Evolutionary conservation across 2,329 filamentous ascomycete species (phyloP), one percentile per base, ranked within the genome.

Genomic region (Pseudogymnoascus sp.): DNA sequence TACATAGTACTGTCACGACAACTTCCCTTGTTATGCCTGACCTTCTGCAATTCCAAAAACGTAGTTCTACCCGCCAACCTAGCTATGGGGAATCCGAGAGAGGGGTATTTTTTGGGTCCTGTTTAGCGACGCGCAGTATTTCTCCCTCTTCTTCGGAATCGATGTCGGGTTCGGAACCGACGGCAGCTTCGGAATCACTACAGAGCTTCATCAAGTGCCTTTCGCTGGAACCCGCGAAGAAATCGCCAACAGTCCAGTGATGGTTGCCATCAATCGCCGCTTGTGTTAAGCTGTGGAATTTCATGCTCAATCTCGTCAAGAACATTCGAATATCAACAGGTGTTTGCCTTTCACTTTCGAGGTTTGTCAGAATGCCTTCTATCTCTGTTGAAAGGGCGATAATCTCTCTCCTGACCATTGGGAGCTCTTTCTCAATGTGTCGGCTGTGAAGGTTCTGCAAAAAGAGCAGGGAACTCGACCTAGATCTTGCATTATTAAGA

Each of bases 391-490:
- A 38, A 0, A 42, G 62, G 0, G 63, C 66, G 33, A 64, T 69
- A 40, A 71, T 69, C 38, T 72, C 71, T 5, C 63, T 59, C 8
- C 64, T 65, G 10, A 72, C 67, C n/a, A 67, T 69, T 3, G 70
- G 70, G 7, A 74, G 53, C 53, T 75, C 71, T 7, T 61, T 66
- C 37, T 70, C 66, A 44, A 74, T 71, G 42, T 73, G 72, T 4
- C 65, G 47, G 50, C 70, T 69, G 2, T 73, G 66, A 0, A 73
- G 60, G 3, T 68, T 63, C 35, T 70, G 67, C 6, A 73, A 23
- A 44, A 44, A 44, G 42, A 8, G 14, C 7, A 38, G 35, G 35
- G 35, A 35, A 35, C 33, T 35, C 33, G 35, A 37, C 35, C 35
- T 37, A 37, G 35, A 37, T 37, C 35, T 37, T 37, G 35, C 5